phyloP scores from a whole-genome alignment of 148 eudicot genomes.

The Heliosperma pusillum region DNA sequence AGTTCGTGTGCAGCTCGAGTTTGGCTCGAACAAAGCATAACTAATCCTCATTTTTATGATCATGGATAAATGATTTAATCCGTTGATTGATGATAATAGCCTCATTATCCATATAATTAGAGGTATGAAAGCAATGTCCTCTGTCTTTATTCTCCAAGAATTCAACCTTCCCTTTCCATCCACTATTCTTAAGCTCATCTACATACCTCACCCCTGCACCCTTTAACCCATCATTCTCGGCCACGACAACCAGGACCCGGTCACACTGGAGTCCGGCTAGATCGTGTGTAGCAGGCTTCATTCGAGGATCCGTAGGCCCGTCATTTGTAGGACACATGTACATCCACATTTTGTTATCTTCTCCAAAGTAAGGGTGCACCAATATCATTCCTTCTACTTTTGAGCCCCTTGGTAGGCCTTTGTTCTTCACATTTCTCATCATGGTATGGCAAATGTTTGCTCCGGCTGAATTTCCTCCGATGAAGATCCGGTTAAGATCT shows the following conservation, averaged over 20 bases:
- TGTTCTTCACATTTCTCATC: slow-evolving; percentile 24
- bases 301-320: slow-evolving; percentile 35
- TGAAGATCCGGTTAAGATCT: slow-evolving; percentile 34
- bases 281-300: slow-evolving; percentile 34
- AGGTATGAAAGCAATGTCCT: slow-evolving; percentile 34
- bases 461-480: slow-evolving; percentile 53
- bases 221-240: slow-evolving; percentile 27
- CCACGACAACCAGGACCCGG: slow-evolving; percentile 38
- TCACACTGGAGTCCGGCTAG: slow-evolving; percentile 27
- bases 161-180: slow-evolving; percentile 40
- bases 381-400: slow-evolving; percentile 24
- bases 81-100: slow-evolving; percentile 25
- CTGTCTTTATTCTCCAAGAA: slow-evolving; percentile 31
- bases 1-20: no score
- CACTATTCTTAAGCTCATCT: slow-evolving; percentile 32
- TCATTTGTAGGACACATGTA: slow-evolving; percentile 32
- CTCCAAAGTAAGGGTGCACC: slow-evolving; percentile 35
- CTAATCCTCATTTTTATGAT: neutral
- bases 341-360: slow-evolving; percentile 40
- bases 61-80: slow-evolving; percentile 25
- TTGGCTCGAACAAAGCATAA: neutral
- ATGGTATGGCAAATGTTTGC: slow-evolving; percentile 39
- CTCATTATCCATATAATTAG: slow-evolving; percentile 19
- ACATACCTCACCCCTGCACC: slow-evolving; percentile 28
- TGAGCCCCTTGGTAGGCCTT: slow-evolving; percentile 18